Evolutionary conservation across 164 flowering plant genomes (phyloP).

Genomic region (Macadamia integrifolia): DNA sequence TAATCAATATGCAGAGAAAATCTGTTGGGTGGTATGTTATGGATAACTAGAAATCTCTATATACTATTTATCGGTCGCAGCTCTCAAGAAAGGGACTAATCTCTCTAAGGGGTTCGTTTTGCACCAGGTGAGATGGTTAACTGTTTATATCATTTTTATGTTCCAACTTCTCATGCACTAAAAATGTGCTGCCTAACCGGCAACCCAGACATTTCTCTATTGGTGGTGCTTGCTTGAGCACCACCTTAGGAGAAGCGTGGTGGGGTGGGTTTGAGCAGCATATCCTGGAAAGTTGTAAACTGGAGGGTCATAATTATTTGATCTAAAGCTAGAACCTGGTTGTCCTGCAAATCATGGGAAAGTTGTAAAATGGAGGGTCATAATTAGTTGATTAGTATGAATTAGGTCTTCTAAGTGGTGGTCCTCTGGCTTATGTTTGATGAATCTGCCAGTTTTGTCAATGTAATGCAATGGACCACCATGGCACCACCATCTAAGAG

Average conservation of each 20-base stretch:
- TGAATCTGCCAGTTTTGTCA: background rate
- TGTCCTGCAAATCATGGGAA: too few species aligned
- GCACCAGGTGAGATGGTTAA: too few species aligned
- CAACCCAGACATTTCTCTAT: too few species aligned
- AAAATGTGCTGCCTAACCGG: too few species aligned
- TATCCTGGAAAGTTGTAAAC: background rate
- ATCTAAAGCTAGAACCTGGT: background rate
- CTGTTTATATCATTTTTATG: too few species aligned
- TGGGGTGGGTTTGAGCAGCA: too few species aligned
- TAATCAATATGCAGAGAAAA: background rate
- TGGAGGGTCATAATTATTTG: background rate
- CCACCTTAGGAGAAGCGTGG: too few species aligned
- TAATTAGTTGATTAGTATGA: background rate
- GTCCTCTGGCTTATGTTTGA: too few species aligned
- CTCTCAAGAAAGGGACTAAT: background rate
- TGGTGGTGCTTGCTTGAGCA: too few species aligned
- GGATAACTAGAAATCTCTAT: background rate
- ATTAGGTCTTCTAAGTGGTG: background rate
- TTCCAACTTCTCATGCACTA: too few species aligned
- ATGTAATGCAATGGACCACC: background rate
- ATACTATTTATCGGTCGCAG: background rate
- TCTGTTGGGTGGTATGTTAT: background rate
- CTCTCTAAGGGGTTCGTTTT: too few species aligned
- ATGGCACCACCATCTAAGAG: too few species aligned
- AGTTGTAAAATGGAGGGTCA: background rate